Base-by-base conservation (phyloP, 148 eudicot genomes). In the Beta vulgaris region DNA sequence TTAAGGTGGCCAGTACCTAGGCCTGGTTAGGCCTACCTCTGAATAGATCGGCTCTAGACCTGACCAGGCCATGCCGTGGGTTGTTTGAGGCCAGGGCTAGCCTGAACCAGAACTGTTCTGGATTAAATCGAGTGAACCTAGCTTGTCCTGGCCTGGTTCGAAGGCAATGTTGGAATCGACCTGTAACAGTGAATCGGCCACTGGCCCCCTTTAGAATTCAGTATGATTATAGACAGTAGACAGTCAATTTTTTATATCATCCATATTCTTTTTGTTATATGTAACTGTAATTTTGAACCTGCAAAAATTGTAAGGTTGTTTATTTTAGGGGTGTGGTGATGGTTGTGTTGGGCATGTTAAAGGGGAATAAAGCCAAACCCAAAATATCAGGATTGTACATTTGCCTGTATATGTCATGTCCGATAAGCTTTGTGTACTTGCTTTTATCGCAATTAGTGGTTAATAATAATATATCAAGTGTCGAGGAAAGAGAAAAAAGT, bases 211-310 rank as follows among this genome's bases (percentile, higher is more conserved):
- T 11, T 35, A 35, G 5, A 66, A 61, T 13, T 61, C 66, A 61
- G 40, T 32, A 68, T 68, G 73, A 34, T 57, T 76, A 21, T 42
- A 48, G 60, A 43, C 57, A 43, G 53, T 58, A 64, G 39, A n/a
- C 23, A n/a, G 70, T 58, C 62, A 58, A 26, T 58, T 51, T 51
- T 12, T 16, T 51, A 23, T 51, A 0, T 32, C 26, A 35, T 9
- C 58, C 63, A 54, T 72, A 29, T 53, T 58, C 34, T 37, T 19
- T 28, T 44, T 14, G 43, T 23, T 11, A 37, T n/a, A n/a, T n/a
- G n/a, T n/a, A n/a, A n/a, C n/a, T 62, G 57, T 29, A 59, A 58
- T 39, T 72, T 1, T 40, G 25, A 36, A 23, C 53, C 16, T 35
- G 49, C 70, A 64, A 74, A n/a, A n/a, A n/a, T 16, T 51, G 55